Conservation (phyloP, 768 basidiomycete species). For the Collybia sordida region DNA sequence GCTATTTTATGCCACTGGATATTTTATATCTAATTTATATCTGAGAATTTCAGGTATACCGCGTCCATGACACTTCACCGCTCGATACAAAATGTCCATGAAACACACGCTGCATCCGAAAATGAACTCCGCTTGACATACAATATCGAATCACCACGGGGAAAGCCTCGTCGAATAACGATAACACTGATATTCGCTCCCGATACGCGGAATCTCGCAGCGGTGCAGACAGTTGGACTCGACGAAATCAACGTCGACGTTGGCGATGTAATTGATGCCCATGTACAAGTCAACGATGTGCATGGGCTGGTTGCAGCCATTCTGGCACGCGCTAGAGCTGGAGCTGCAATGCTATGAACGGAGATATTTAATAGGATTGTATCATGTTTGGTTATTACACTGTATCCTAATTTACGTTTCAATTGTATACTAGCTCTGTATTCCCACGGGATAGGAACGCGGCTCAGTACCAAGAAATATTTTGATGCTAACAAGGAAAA, state of each 20-base stretch:
- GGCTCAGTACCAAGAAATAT: too few species aligned
- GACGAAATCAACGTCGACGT: constrained; percentile 53
- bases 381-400: too few species aligned
- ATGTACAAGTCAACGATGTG: constrained; percentile 64
- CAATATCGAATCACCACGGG: constrained; percentile 32
- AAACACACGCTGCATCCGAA: constrained; percentile 61
- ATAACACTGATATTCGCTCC: constrained; percentile 69
- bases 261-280: constrained; percentile 58
- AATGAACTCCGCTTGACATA: constrained; percentile 80
- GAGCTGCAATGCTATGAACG: too few species aligned
- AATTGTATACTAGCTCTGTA: too few species aligned
- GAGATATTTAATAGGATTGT: too few species aligned
- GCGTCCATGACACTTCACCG: constrained; percentile 67
- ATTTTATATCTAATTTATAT: too few species aligned
- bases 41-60: constrained; percentile 54
- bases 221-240: constrained; percentile 53
- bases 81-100: constrained; percentile 57
- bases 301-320: constrained; percentile 64
- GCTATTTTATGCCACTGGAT: constrained; percentile 13
- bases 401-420: too few species aligned
- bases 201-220: constrained; percentile 63
- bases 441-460: too few species aligned
- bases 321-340: constrained; percentile 42
- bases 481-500: too few species aligned
- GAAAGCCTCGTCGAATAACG: constrained; percentile 35